phyloP scores from a whole-genome alignment of 192 early-diverging fungal genomes.

The Gonapodya prolifera region DNA sequence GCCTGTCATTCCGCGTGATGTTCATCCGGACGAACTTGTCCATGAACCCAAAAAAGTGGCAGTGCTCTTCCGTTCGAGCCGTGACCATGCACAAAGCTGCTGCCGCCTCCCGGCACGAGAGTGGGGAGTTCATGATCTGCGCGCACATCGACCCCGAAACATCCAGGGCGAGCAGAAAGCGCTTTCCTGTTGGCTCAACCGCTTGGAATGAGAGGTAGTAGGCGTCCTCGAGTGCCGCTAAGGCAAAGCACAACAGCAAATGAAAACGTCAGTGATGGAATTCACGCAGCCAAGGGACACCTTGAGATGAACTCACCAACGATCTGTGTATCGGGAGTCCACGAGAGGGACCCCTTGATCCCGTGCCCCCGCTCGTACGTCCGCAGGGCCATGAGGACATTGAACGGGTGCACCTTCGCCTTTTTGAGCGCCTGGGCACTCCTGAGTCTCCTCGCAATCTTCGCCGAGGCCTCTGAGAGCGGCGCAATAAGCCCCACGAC shows the following conservation, averaged over 20 bases:
- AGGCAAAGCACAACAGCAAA: too few species aligned
- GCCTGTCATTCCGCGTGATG: not conserved
- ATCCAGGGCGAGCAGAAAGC: slow-evolving; percentile 11
- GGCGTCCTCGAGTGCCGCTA: slow-evolving; percentile 12
- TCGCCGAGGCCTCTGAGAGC: slow-evolving; percentile 4
- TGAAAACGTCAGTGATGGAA: too few species aligned
- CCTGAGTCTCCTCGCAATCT: not conserved
- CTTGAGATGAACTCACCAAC: too few species aligned
- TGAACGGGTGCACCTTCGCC: slow-evolving; percentile 17
- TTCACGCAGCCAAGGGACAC: too few species aligned
- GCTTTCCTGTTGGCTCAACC: slow-evolving; percentile 12
- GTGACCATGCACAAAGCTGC: slow-evolving; percentile 13
- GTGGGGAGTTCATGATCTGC: not conserved
- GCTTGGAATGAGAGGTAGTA: slow-evolving; percentile 12
- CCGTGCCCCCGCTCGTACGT: slow-evolving; percentile 10
- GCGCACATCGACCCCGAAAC: slow-evolving; percentile 14
- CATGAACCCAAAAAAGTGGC: slow-evolving; percentile 6
- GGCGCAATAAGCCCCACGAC: slow-evolving; percentile 5
- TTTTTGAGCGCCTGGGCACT: slow-evolving; percentile 3
- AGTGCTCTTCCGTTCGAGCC: slow-evolving; percentile 6
- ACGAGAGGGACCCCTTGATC: slow-evolving; percentile 9
- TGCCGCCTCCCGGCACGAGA: slow-evolving; percentile 4
- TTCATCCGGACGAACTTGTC: slow-evolving; percentile 6
- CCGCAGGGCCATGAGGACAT: slow-evolving; percentile 11
- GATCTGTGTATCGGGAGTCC: slow-evolving; percentile 9